Percentiles rank a stretch among this genome's conserved stretches.
phyloP scores from a whole-genome alignment of 1,284 basidiomycete species.

The Nidula niveotomentosa region DNA sequence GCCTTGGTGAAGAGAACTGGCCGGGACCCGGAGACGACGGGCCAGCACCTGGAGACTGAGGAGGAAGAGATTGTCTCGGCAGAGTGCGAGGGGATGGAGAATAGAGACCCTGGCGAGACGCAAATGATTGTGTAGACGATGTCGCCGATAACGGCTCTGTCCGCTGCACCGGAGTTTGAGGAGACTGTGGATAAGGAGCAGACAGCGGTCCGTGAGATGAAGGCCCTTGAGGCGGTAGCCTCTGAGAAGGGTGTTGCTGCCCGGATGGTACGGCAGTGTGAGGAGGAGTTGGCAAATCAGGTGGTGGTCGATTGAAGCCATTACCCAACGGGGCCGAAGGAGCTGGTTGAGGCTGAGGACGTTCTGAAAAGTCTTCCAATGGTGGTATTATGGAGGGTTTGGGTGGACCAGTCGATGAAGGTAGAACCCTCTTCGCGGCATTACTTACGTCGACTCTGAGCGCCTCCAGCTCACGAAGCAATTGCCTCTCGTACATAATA shows the following conservation, averaged over 20 bases:
- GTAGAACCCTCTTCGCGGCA: constrained; percentile 60
- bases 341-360: constrained; percentile 24
- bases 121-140: constrained; percentile 23
- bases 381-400: constrained; percentile 62
- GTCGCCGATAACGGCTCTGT: constrained; percentile 28
- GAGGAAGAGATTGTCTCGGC: constrained; percentile 16
- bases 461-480: constrained; percentile 86
- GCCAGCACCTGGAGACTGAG: constrained; percentile 54
- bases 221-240: constrained; percentile 18
- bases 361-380: constrained; percentile 58
- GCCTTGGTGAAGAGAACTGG: constrained; percentile 18
- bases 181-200: constrained; percentile 8
- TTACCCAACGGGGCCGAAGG: constrained; percentile 32
- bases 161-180: constrained; percentile 21
- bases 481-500: constrained; percentile 88
- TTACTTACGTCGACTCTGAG: constrained; percentile 73
- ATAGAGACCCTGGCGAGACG: constrained; percentile 14
- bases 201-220: constrained; percentile 17
- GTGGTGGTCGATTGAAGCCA: constrained; percentile 23
- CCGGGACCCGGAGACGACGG: constrained; percentile 35
- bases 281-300: constrained; percentile 25
- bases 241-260: constrained; percentile 22
- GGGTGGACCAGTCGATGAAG: constrained; percentile 46
- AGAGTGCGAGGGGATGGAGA: constrained; percentile 18
- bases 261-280: constrained; percentile 28